Base-by-base conservation (phyloP, 805 yeast genomes). In the Yarrowia keelungensis region DNA sequence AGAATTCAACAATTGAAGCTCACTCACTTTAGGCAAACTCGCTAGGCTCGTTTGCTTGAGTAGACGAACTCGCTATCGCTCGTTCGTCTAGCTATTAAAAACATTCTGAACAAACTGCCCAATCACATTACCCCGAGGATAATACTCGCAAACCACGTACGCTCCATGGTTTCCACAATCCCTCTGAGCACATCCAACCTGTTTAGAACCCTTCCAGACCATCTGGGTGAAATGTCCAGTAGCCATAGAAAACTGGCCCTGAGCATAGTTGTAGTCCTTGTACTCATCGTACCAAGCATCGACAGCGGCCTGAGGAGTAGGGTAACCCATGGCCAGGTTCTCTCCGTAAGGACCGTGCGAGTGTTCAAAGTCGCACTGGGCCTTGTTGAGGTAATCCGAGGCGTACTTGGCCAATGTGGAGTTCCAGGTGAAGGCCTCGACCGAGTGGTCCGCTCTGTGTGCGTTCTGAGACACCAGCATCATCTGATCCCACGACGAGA, bases 151-250 rank as follows among this genome's bases (percentile, higher is more conserved):
- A 71, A 90, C 85, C 68, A 89, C 81, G 79, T 90, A 91, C 66
- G 87, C 86, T 75, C 81, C 79, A 69, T 78, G 79, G 59, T 77
- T 73, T 15, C 83, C 80, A 80, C 97, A 90, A 72, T 82, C 76
- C 75, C 86, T 87, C 77, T 81, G 80, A 64, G 89, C 95, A 80
- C 97, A 91, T 16, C 96, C 97, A 12, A 91, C 69, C 71, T 81
- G 76, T 8, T 86, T 81, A 35, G 91, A 80, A 38, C 80, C 76
- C 71, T 81, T 83, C 97, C 97, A 91, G 39, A 91, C 85, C 56
- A 91, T 80, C 77, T 90, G 95, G 16, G 96, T 89, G 79, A 90
- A 91, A 78, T 91, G 97, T 56, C 94, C 94, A 50, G 92, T 86
- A 9, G 78, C 74, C 38, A 75, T 79, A 51, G 81, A 73, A 77